Conservation (phyloP, 805 yeast species). For the Yarrowia keelungensis region DNA sequence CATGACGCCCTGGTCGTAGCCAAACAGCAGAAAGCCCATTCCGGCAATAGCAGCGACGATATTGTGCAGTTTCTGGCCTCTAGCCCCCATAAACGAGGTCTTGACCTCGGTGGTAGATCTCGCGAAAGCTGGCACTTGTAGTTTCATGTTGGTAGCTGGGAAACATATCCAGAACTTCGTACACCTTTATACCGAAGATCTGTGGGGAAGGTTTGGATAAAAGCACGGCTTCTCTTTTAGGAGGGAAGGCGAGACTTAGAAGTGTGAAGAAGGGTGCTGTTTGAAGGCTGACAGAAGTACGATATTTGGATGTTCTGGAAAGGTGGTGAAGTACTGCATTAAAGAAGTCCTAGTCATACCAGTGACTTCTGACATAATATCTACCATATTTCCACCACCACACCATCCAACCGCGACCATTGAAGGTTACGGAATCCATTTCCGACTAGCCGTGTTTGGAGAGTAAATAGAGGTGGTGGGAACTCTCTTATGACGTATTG, state of each 20-base stretch:
- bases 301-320: too few species aligned
- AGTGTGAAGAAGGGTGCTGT: too few species aligned
- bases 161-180: too few species aligned
- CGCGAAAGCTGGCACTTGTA: not conserved
- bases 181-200: not conserved
- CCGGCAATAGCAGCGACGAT: constrained; percentile 43
- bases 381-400: too few species aligned
- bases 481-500: too few species aligned
- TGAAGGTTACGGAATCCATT: too few species aligned
- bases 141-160: not conserved
- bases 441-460: too few species aligned
- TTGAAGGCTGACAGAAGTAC: too few species aligned
- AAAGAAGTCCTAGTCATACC: too few species aligned
- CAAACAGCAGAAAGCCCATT: constrained; percentile 57
- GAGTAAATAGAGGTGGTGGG: not conserved
- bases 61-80: constrained; percentile 41
- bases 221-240: constrained; percentile 9
- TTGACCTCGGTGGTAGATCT: constrained; percentile 1
- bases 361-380: too few species aligned
- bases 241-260: not conserved
- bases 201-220: not conserved
- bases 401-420: too few species aligned
- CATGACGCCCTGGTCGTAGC: constrained; percentile 81
- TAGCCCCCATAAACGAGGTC: constrained; percentile 39
- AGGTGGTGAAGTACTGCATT: too few species aligned